Base-by-base conservation (phyloP, 1,284 basidiomycete species). In the Melampsora americana region DNA sequence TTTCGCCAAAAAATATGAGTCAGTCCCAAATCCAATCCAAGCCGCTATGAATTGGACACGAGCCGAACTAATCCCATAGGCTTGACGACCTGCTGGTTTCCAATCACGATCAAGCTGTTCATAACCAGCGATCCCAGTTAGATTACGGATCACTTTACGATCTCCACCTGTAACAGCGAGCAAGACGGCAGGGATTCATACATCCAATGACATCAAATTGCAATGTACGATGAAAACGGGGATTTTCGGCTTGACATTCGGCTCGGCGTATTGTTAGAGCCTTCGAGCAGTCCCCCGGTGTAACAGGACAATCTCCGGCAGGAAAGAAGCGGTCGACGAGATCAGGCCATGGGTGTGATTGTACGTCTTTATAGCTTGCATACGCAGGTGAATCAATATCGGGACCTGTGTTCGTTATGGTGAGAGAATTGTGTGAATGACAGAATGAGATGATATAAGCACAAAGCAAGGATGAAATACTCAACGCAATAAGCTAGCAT, bases 401-500 rank as follows among this genome's bases (percentile, higher is more conserved):
- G 28, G 69, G 69, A 11, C 69, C 69, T 71, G 26, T 28, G 53
- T 44, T 44, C 1, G 16, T 44, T 5, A 16, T 1, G 42, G 14
- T 16, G 42, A 3, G 42, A 44, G 16, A 14, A 44, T 14, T 16
- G 12, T 16, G 3, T 44, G 3, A 44, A 44, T 16, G 16, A 44
- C 7, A 44, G 14, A 9, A 42, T 3, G 12, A 30, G 18, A 32
- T 32, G 26, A 5, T 23, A 32, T 20, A 65, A 12, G n/a, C 28
- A 5, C n/a, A 32, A 0, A 65, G n/a, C 28, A 30, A 65, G 18
- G 6, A 23, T 42, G 61, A 16, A 35, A 26, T 12, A 64, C 28
- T 35, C 61, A 30, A 71, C 69, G 69, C 28, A 71, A 61, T 32
- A 71, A 46, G 50, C 69, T 71, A 44, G 69, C 69, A 71, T 71